These are phyloP conservation scores for Ganoderma meredithae DNA, from an alignment of 1,284 basidiomycete genomes.

Conservation along the genomic window DNA sequence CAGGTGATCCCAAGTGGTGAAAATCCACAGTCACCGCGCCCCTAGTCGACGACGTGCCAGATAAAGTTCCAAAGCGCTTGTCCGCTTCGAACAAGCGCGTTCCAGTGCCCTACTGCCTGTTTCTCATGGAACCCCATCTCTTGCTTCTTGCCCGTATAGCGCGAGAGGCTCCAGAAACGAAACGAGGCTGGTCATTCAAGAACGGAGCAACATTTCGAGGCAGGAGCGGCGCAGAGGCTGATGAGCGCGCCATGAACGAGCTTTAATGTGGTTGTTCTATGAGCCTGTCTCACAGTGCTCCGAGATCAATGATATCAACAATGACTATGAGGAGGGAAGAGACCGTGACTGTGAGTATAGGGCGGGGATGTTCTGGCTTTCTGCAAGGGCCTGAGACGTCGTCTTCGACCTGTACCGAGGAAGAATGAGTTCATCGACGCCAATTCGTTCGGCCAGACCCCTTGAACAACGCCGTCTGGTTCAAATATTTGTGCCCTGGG, in stretches of 20 bases:
- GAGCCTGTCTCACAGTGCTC: slow-evolving; percentile 46
- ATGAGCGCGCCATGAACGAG: slow-evolving; percentile 56
- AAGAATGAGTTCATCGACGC: slow-evolving; percentile 61
- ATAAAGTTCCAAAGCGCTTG: too few relatives aligned
- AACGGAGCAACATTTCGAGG: too few relatives aligned
- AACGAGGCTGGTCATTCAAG: neutral
- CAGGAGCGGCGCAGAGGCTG: too few relatives aligned
- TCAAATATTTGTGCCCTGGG: neutral
- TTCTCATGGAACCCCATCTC: too few relatives aligned
- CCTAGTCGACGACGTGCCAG: too few relatives aligned
- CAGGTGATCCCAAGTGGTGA: too few relatives aligned
- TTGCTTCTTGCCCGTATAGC: too few relatives aligned
- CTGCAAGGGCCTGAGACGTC: slow-evolving; percentile 50
- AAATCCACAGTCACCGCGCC: neutral
- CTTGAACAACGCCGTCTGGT: slow-evolving; percentile 17
- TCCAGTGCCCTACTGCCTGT: too few relatives aligned
- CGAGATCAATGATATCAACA: slow-evolving; percentile 68
- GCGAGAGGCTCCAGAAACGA: too few relatives aligned
- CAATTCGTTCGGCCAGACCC: slow-evolving; percentile 53
- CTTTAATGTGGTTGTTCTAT: slow-evolving; percentile 56
- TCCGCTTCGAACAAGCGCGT: too few relatives aligned
- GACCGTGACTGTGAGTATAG: slow-evolving; percentile 55
- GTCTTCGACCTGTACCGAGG: slow-evolving; percentile 56
- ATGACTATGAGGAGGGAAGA: slow-evolving; percentile 54
- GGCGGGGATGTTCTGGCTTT: neutral